Conservation (phyloP, 2,329 filamentous ascomycete genomes). For the Aspergillus fumigatiaffinis region DNA sequence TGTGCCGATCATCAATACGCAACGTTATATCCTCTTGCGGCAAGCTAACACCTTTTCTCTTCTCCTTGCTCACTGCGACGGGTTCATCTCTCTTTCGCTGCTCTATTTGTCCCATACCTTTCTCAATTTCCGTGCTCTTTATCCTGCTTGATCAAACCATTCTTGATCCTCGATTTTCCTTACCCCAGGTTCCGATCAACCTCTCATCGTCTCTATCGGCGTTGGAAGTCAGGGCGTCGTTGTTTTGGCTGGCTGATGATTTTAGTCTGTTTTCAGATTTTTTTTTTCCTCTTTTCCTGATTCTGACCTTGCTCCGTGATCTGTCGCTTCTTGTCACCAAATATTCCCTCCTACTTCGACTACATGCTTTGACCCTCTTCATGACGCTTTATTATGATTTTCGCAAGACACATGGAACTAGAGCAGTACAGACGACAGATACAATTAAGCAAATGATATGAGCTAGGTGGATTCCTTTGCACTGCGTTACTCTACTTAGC, state of each 20-base stretch:
- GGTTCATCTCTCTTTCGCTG: background rate
- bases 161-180: conserved; percentile 13
- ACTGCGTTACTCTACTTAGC: background rate
- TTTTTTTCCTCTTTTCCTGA: conserved; percentile 8
- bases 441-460: conserved; percentile 4
- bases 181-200: conserved; percentile 18
- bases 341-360: background rate
- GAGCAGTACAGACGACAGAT: conserved; percentile 1
- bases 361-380: background rate
- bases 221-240: conserved; percentile 39
- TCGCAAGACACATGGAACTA: background rate
- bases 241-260: conserved; percentile 34
- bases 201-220: conserved; percentile 33
- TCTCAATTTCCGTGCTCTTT: conserved; percentile 4
- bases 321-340: background rate
- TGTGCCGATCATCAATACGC: background rate
- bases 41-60: background rate
- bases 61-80: background rate
- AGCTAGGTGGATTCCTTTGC: background rate
- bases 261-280: conserved; percentile 9
- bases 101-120: background rate
- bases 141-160: conserved; percentile 12
- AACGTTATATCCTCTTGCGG: background rate
- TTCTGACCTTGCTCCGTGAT: background rate
- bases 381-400: background rate